These are phyloP conservation scores for Colletotrichum siamense DNA, from an alignment of 2,329 filamentous ascomycete species.

Conservation along the genomic window DNA sequence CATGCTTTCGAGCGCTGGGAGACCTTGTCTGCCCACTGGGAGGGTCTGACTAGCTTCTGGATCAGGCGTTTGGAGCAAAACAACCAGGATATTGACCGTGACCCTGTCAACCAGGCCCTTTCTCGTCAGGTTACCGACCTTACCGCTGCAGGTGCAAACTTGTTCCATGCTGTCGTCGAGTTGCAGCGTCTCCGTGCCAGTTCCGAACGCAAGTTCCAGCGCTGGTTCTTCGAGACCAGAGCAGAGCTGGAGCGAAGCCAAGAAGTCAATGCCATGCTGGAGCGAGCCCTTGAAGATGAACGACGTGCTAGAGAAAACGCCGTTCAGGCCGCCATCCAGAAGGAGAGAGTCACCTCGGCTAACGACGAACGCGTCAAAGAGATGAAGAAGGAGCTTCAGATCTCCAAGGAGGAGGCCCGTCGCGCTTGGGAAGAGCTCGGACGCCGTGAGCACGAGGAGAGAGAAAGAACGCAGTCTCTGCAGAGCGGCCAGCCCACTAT, in stretches of 20 bases:
- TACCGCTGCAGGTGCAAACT: conserved; percentile 94
- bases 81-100: conserved; percentile 80
- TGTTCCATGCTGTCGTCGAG: conserved; percentile 98
- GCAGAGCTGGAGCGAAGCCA: conserved; percentile 85
- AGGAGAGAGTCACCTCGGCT: conserved; percentile 71
- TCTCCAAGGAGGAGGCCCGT: conserved; percentile 94
- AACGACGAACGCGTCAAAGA: conserved; percentile 83
- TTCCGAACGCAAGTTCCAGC: conserved; percentile 96
- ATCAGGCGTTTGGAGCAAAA: conserved; percentile 92
- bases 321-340: conserved; percentile 68
- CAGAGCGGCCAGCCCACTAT: conserved; percentile 87
- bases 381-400: conserved; percentile 90
- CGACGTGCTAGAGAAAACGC: conserved; percentile 72
- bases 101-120: conserved; percentile 86
- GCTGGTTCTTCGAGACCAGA: conserved; percentile 97
- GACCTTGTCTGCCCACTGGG: conserved; percentile 95
- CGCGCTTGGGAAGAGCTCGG: conserved; percentile 98
- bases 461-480: conserved; percentile 84
- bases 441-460: conserved; percentile 89
- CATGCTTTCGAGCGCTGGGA: conserved; percentile 99
- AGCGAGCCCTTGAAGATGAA: conserved; percentile 77
- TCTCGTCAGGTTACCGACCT: conserved; percentile 94
- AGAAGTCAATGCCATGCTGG: conserved; percentile 83
- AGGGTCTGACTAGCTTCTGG: conserved; percentile 97
- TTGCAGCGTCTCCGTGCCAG: conserved; percentile 91